These are phyloP conservation scores for Ulota crispa DNA, from an alignment of 225 moss, liverwort and hornwort genomes.

Conservation along the genomic window DNA sequence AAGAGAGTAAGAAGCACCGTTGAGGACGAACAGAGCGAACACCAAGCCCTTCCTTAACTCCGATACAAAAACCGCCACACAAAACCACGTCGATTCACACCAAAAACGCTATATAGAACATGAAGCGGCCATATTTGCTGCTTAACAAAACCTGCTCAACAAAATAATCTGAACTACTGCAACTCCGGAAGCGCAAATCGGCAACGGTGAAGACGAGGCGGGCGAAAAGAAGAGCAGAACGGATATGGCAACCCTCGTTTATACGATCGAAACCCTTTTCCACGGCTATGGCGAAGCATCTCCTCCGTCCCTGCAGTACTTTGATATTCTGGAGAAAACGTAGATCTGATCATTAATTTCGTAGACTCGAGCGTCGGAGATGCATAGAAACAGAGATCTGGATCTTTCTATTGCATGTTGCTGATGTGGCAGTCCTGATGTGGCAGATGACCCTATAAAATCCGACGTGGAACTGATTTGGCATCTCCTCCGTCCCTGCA, in stretches of 20 bases:
- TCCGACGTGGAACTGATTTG: constrained; percentile 23
- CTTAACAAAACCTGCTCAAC: neutral
- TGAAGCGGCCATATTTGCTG: constrained; percentile 40
- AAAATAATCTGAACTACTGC: neutral
- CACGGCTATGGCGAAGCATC: constrained; percentile 34
- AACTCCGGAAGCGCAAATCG: neutral
- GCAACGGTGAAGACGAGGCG: neutral
- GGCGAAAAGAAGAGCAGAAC: accelerated
- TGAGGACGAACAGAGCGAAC: neutral
- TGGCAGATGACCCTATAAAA: too few relatives aligned
- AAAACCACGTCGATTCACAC: constrained; percentile 25
- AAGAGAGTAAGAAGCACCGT: constrained; percentile 17
- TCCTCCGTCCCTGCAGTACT: neutral
- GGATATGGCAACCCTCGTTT: accelerated
- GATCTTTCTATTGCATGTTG: neutral
- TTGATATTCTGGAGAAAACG: accelerated
- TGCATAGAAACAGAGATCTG: neutral
- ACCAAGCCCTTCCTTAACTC: neutral
- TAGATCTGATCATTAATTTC: neutral
- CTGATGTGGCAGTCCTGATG: too few relatives aligned
- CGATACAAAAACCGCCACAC: neutral
- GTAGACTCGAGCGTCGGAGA: neutral
- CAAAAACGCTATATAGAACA: constrained; percentile 59
- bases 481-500: too few relatives aligned
- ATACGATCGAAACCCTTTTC: constrained; percentile 28